Conservation (phyloP, 108 stramenopile genomes). For the Epithemia pelagica region DNA sequence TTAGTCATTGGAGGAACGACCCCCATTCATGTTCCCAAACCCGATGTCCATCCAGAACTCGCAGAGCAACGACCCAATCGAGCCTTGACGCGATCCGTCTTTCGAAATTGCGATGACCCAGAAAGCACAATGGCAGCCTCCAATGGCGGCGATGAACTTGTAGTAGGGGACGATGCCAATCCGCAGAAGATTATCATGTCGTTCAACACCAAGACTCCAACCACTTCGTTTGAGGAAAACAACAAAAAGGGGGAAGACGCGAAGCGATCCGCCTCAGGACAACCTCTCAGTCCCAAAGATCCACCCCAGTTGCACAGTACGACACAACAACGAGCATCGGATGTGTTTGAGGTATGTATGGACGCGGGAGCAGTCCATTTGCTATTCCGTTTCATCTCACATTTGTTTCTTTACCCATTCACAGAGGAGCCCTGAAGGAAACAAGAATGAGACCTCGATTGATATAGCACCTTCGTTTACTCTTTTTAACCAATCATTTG, state of each 20-base stretch:
- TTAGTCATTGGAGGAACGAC: conserved; percentile 66
- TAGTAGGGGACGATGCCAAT: conserved; percentile 12
- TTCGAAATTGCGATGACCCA: conserved; percentile 1
- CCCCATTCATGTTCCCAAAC: conserved; percentile 66
- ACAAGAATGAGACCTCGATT: conserved; percentile 27
- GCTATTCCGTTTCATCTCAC: conserved; percentile 5
- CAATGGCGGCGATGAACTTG: conserved; percentile 32
- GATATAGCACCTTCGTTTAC: conserved; percentile 66
- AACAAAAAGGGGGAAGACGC: conserved; percentile 8
- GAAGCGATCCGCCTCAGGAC: neutral
- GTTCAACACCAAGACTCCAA: conserved; percentile 39
- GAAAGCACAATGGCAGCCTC: conserved; percentile 3
- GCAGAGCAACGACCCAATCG: conserved; percentile 2
- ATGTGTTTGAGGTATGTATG: conserved; percentile 18
- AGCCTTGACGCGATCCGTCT: neutral
- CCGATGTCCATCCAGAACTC: conserved; percentile 9
- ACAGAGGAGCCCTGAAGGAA: conserved; percentile 47
- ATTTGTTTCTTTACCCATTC: conserved; percentile 23
- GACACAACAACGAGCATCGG: conserved; percentile 16
- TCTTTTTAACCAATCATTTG: conserved; percentile 80
- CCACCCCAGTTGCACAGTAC: conserved; percentile 37
- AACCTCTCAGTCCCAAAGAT: conserved; percentile 27
- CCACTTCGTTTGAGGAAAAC: conserved; percentile 47
- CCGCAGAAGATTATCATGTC: conserved; percentile 37
- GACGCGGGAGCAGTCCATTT: neutral